These are phyloP conservation scores for Phylloporus sp. DNA, from an alignment of 768 basidiomycete genomes.

Conservation along the genomic window DNA sequence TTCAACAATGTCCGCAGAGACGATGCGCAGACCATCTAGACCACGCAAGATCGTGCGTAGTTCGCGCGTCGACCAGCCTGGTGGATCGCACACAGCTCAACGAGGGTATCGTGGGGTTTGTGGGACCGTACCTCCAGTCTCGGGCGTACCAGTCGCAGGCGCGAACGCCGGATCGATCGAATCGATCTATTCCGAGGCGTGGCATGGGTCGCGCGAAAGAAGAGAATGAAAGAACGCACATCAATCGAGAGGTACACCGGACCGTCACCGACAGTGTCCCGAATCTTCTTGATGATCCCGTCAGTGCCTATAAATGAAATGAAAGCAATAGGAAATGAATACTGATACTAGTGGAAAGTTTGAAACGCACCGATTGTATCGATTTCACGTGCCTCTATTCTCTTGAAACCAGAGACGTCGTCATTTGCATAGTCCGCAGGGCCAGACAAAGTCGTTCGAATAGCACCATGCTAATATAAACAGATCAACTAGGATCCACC, in stretches of 20 bases:
- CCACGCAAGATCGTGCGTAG: conserved; percentile 73
- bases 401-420: conserved; percentile 72
- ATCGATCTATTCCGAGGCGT: conserved; percentile 50
- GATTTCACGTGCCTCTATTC: conserved; percentile 82
- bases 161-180: conserved; percentile 80
- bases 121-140: conserved; percentile 55
- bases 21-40: conserved; percentile 69
- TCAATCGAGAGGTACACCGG: conserved; percentile 82
- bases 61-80: conserved; percentile 75
- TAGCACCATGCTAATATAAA: conserved; percentile 72
- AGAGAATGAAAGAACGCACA: conserved; percentile 35
- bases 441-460: conserved; percentile 78
- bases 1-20: conserved; percentile 82
- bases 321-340: neutral
- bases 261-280: conserved; percentile 65
- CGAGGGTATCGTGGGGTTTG: neutral
- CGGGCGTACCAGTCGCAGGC: conserved; percentile 81
- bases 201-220: neutral
- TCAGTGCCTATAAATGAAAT: conserved; percentile 46
- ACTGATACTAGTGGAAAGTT: neutral
- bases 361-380: conserved; percentile 61
- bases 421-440: conserved; percentile 76
- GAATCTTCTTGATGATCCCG: conserved; percentile 79
- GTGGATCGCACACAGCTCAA: neutral
- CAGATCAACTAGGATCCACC: conserved; percentile 73